Evolutionary conservation across 2,329 filamentous ascomycete genomes (phyloP), one percentile per base, ranked within the genome.

Genomic region (Alternaria ventricosa): DNA sequence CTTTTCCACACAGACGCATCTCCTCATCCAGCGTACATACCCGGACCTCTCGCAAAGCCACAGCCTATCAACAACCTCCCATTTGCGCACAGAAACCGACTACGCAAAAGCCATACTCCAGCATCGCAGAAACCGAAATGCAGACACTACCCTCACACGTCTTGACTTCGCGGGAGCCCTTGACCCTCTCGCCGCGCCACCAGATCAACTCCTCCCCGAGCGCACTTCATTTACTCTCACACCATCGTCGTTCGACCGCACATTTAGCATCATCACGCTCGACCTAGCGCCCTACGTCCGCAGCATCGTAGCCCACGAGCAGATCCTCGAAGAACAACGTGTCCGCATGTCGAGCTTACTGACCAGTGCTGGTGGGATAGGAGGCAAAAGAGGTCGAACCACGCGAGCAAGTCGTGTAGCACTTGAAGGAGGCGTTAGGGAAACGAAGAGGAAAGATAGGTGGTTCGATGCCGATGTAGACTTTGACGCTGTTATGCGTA

Each of bases 241-340:
- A 33, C 85, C 91, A 0, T 94, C 92, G 0, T 88, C 91, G 0
- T 93, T 97, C 68, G 93, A 97, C 71, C 88, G 92, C 46, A 88
- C 89, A 0, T 82, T 91, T 71, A 78, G 80, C 0, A 83, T 90
- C 20, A 88, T 97, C 30, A 85, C 87, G 0, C 82, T 90, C 12
- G 96, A 99, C 67, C 84, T 98, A 2, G 94, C 94, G 0, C 96
- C 96, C 0, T 98, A 93, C 77, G 87, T 98, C n/a, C 91, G 96
- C 11, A 86, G 87, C 41, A 98, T 99, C 63, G 89, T 95, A 2
- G 85, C 89, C 0, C 92, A 90, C 74, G 95, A 98, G 71, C 82
- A 88, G 20, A 85, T 84, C 1, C 85, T 96, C 1, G 90, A 93
- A 72, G 84, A 88, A 64, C 88, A 93, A 67, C 87, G 93, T 11